Evolutionary conservation across 1,284 basidiomycete genomes (phyloP), one percentile per base, ranked within the genome.

Genomic region (Cutaneotrichosporon cutaneum): DNA sequence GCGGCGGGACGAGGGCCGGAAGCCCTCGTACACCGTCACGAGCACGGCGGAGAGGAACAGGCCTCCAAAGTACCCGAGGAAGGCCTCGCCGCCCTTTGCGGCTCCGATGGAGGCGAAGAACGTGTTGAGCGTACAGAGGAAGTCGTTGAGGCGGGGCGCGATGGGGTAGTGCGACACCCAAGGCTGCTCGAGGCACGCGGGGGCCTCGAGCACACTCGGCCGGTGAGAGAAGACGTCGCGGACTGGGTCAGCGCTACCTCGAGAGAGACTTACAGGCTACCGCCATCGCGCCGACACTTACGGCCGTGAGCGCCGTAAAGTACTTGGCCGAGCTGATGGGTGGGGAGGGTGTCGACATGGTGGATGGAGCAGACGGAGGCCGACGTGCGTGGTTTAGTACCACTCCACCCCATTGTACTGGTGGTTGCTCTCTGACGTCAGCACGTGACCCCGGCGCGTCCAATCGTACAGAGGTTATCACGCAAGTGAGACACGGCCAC

Each of bases 81-180:
- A 39, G n/a, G 22, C 16, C 4, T 18, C 24, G 11, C 51, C 58
- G 2, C 24, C 55, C 1, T 51, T 55, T 14, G 58, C 13, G 4
- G 36, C n/a, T 14, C 7, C 11, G 11, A 14, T 45, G 7, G 55
- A 24, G 1, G 27, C 18, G 45, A 65, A 51, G 35, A 53, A 4
- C 18, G 55, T 65, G 63, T 65, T 62, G 51, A 62, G 30, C 39
- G n/a, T 44, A 51, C 63, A 65, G 11, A 65, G 45, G 18, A 60
- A 18, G 24, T 58, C 32, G 52, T 65, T 62, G 30, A 56, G 1
- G 6, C 35, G 18, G 13, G 45, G 32, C 22, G 58, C 27, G 35
- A 54, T 39, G 4, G 55, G 30, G 59, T 60, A 60, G 24, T n/a
- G 7, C 33, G 11, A n/a, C 8, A 22, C 53, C 33, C 42, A 32